Conservation (phyloP, 805 yeast species). For the Candida dajiaensis region DNA sequence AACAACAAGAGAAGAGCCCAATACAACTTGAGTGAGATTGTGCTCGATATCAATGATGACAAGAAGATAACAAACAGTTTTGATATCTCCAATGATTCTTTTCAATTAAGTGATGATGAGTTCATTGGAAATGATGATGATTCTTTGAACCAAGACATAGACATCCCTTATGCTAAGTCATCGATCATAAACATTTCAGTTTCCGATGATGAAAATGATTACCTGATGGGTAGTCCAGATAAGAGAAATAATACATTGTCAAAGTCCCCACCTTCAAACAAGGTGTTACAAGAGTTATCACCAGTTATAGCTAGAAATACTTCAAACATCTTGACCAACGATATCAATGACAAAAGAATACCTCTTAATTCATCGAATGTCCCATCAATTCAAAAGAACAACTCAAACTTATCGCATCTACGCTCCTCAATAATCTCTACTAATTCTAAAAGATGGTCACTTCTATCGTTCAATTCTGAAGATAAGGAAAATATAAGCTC, state of each 20-base stretch:
- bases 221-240: slow-evolving; percentile 14
- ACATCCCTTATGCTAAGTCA: slow-evolving; percentile 16
- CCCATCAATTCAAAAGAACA: slow-evolving; percentile 17
- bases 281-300: slow-evolving; percentile 15
- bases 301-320: slow-evolving; percentile 9
- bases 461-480: slow-evolving; percentile 19
- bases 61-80: slow-evolving; percentile 7
- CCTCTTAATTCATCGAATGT: slow-evolving; percentile 12
- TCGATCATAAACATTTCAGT: slow-evolving; percentile 19
- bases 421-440: slow-evolving; percentile 17
- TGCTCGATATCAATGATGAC: slow-evolving; percentile 11
- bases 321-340: slow-evolving; percentile 7
- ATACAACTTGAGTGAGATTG: slow-evolving; percentile 21
- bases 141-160: slow-evolving; percentile 10
- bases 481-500: slow-evolving; percentile 15
- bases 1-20: slow-evolving; percentile 20
- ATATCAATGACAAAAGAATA: slow-evolving; percentile 20
- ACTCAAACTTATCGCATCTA: slow-evolving; percentile 15
- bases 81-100: slow-evolving; percentile 22
- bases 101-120: slow-evolving; percentile 21
- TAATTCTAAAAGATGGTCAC: slow-evolving; percentile 25
- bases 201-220: slow-evolving; percentile 21
- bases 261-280: slow-evolving; percentile 7
- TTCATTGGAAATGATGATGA: slow-evolving; percentile 3
- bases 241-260: slow-evolving; percentile 1